Evolutionary conservation across 768 basidiomycete genomes (phyloP), one percentile per base, ranked within the genome.

Genomic region (Xerocomus potaroensis): DNA sequence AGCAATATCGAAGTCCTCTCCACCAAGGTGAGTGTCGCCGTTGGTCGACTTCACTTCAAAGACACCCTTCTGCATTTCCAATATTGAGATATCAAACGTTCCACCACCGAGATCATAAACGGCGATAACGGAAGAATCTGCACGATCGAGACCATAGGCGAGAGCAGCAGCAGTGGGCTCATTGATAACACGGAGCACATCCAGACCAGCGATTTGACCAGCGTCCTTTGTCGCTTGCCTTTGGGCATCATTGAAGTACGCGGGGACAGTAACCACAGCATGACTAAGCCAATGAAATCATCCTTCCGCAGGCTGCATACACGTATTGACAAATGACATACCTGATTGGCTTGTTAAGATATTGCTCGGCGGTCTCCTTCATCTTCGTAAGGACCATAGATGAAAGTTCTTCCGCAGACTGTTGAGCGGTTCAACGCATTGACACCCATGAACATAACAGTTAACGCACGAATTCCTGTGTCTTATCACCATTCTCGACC

Each of bases 1-100:
- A 31, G 82, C 71, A 47, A 95, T 84, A 62, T 98, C 96, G 63
- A 98, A 98, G 69, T 98, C 96, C 71, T 99, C 96, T 64, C 85
- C 85, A 56, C 91, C 96, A 48, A 99, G 81, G 66, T 99, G 96
- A 14, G 96, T 98, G 69, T 99, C 95, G 65, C 96, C 96, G 64
- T 97, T 97, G 45, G 96, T 99, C 1, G 96, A 97, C 76, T 98
- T 99, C 65, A 99, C 96, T 70, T 98, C 96, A 69, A 98, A 99
- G 9, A 99, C 94, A 59, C 95, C 96, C 70, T 96, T 94, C 70
- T 97, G 92, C 92, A 98, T 98, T 73, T 97, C 94, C 46, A 99
- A 77, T 57, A 99, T 94, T 23, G 96, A 99, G 62, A 99, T 92
- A 91, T 98, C 95, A 69, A 98, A 98, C 19, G 95, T 97, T 47